Percentiles rank a stretch among this genome's conserved stretches.
These are phyloP conservation scores for Catenaria anguillulae DNA, from an alignment of 371 early-diverging fungal species.

Conservation along the genomic window DNA sequence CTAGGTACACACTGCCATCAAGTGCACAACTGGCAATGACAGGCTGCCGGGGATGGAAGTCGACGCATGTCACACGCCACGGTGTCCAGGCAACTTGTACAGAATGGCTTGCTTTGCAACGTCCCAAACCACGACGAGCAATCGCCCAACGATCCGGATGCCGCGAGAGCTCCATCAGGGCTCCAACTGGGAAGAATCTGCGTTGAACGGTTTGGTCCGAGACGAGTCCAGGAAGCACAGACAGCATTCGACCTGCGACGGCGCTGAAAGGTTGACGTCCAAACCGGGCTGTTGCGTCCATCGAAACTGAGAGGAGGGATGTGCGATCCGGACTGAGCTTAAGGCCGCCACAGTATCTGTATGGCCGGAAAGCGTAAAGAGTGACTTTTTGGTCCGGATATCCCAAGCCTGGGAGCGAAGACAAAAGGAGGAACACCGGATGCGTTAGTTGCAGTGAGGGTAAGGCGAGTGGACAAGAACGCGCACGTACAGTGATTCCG, in stretches of 20 bases:
- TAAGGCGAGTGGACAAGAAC: too few relatives aligned
- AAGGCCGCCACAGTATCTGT: slow-evolving; percentile 76
- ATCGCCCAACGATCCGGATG: slow-evolving; percentile 77
- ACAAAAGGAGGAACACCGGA: too few relatives aligned
- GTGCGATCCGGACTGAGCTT: slow-evolving; percentile 68
- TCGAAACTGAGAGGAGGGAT: slow-evolving; percentile 60
- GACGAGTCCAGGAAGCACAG: slow-evolving; percentile 59
- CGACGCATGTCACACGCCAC: slow-evolving; percentile 87
- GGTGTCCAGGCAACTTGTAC: slow-evolving; percentile 94
- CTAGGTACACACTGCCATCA: slow-evolving; percentile 74
- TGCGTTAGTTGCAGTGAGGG: too few relatives aligned
- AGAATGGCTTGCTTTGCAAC: slow-evolving; percentile 62
- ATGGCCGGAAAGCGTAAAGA: slow-evolving; percentile 64
- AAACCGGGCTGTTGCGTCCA: slow-evolving; percentile 88
- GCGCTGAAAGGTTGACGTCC: slow-evolving; percentile 88
- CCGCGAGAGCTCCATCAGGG: slow-evolving; percentile 74
- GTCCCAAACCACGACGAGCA: slow-evolving; percentile 91
- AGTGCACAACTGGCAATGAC: slow-evolving; percentile 71
- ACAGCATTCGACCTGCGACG: slow-evolving; percentile 38
- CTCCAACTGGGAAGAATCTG: slow-evolving; percentile 77
- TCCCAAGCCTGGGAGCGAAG: too few relatives aligned
- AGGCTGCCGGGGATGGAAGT: slow-evolving; percentile 83
- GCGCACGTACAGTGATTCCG: too few relatives aligned
- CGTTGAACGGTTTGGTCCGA: slow-evolving; percentile 87
- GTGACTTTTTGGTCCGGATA: slow-evolving; percentile 17